phyloP scores from a whole-genome alignment of 805 yeast genomes.

The Saturnispora serradocipensis region DNA sequence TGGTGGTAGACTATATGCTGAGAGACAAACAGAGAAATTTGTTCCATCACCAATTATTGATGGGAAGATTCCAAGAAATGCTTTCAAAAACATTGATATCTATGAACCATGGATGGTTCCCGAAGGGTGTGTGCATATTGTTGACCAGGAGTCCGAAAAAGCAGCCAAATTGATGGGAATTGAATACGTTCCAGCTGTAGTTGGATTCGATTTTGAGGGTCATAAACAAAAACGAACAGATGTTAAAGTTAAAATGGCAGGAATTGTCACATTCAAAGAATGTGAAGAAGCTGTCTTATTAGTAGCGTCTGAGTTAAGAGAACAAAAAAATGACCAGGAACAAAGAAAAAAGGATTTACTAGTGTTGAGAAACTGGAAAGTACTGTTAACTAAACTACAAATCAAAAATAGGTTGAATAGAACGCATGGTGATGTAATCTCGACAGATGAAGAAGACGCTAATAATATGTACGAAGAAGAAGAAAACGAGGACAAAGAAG shows the following conservation, averaged over 20 bases:
- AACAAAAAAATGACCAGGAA: constrained; percentile 40
- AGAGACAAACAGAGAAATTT: constrained; percentile 65
- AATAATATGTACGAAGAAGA: constrained; percentile 7
- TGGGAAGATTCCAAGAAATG: constrained; percentile 66
- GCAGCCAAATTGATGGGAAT: constrained; percentile 68
- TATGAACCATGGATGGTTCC: constrained; percentile 80
- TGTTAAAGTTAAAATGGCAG: constrained; percentile 60
- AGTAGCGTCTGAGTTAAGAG: constrained; percentile 40
- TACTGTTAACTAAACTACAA: constrained; percentile 40
- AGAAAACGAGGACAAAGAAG: constrained; percentile 1
- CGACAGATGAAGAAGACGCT: constrained; percentile 18
- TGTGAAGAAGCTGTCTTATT: constrained; percentile 49
- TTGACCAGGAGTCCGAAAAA: constrained; percentile 42
- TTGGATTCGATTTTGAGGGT: constrained; percentile 64
- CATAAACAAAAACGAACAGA: constrained; percentile 20
- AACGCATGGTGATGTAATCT: constrained; percentile 37
- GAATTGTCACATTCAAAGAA: constrained; percentile 63
- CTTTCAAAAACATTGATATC: constrained; percentile 76
- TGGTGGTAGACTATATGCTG: constrained; percentile 55
- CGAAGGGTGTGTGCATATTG: constrained; percentile 56
- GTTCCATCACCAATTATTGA: constrained; percentile 55
- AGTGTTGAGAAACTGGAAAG: constrained; percentile 47
- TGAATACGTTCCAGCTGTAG: constrained; percentile 82
- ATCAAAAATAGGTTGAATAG: constrained; percentile 37
- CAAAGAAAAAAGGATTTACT: constrained; percentile 35